Base-by-base conservation (phyloP, 345 rosid species). In the Gossypium stocksii region DNA sequence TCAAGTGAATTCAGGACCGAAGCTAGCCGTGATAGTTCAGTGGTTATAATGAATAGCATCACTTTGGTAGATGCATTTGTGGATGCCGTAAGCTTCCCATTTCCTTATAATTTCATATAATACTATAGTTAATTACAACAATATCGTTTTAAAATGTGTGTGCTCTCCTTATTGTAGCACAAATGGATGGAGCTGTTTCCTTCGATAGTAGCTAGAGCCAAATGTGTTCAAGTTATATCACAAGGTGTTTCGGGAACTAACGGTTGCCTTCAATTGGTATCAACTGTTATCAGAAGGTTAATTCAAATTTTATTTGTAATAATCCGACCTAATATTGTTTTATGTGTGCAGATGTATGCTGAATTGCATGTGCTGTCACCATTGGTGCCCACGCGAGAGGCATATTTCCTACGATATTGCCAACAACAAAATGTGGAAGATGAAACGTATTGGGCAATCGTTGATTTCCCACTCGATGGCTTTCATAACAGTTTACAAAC, bases 151-250 rank as follows among this genome's bases (percentile, higher is more conserved):
- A 16, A 15, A 1, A 58, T 62, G 44, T 3, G 16, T 15, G 17
- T 53, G 62, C 61, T 48, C 3, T 41, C 11, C 29, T n/a, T 34
- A 41, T 67, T 38, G 13, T 74, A 94, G 98, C 87, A 81, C 77
- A 92, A 91, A 80, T 94, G 98, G 98, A 83, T 82, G 77, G 98
- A 94, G 43, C 82, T 94, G 80, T 94, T 94, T 80, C 90, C 97
- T 58, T 87, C 98, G n/a, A 85, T 94, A 22, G 95, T 94, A 56
- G 86, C 98, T 64, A 83, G 93, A 77, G 98, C 95, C 12, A 94
- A 87, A 79, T 88, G 90, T 27, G 81, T 94, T 75, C 98, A 92
- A 77, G 85, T 84, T 1, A 76, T 94, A 44, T 75, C 93, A 52
- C 70, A 85, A 2, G 95, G 93, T 58, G 86, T 85, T 70, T 79